A percentile compares a stretch with the other conserved stretches of the same genome.
phyloP scores from a whole-genome alignment of 805 yeast species.

The Ogataea paraovalis region DNA sequence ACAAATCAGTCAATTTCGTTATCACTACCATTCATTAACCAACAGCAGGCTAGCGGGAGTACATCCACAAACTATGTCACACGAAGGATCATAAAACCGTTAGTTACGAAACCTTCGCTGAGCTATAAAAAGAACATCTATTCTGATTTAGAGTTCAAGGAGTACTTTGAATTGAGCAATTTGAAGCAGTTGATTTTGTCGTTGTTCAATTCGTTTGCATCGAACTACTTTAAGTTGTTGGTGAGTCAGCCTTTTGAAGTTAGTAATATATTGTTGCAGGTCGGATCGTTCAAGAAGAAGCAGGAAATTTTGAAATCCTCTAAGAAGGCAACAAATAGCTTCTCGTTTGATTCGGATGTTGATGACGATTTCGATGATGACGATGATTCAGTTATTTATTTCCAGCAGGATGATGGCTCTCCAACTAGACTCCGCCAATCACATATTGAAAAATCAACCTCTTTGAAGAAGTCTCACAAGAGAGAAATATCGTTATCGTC shows the following conservation, averaged over 20 bases:
- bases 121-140: conserved; percentile 36
- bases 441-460: conserved; percentile 26
- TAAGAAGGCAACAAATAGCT: neutral
- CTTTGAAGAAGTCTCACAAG: neutral
- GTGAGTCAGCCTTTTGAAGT: conserved; percentile 88
- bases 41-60: conserved; percentile 6
- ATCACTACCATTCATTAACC: conserved; percentile 27
- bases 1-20: conserved; percentile 32
- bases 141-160: conserved; percentile 60
- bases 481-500: neutral
- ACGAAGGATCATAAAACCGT: conserved; percentile 18
- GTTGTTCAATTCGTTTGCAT: conserved; percentile 56
- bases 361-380: conserved; percentile 39
- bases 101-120: conserved; percentile 17
- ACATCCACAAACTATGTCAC: conserved; percentile 11
- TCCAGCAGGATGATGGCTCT: conserved; percentile 8
- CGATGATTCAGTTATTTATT: conserved; percentile 25
- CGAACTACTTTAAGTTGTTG: conserved; percentile 65
- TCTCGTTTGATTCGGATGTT: conserved; percentile 7
- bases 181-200: conserved; percentile 54
- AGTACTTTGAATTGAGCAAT: conserved; percentile 58
- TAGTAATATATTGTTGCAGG: conserved; percentile 71
- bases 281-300: conserved; percentile 53
- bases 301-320: conserved; percentile 1
- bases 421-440: conserved; percentile 22